These are phyloP conservation scores for Neurospora discreta DNA, from an alignment of 495 filamentous ascomycete species.

Conservation along the genomic window DNA sequence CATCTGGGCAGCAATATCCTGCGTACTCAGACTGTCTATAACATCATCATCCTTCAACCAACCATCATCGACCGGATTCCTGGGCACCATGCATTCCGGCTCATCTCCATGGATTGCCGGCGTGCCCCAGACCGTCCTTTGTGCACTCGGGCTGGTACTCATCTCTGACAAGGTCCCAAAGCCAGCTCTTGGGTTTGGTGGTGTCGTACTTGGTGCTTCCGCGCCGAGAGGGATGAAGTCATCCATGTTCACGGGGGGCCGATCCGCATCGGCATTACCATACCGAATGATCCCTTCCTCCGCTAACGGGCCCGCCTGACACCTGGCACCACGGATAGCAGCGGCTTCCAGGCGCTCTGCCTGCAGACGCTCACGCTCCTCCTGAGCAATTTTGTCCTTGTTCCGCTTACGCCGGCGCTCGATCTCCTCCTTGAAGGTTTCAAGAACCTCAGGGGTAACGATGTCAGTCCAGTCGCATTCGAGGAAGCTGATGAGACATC, in stretches of 20 bases:
- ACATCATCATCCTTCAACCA: conserved; percentile 58
- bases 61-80: conserved; percentile 48
- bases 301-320: conserved; percentile 24
- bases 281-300: conserved; percentile 25
- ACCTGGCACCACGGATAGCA: conserved; percentile 30
- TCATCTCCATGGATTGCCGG: conserved; percentile 41
- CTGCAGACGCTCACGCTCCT: conserved; percentile 80
- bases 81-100: conserved; percentile 22
- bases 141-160: conserved; percentile 63
- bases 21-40: conserved; percentile 20
- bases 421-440: conserved; percentile 62
- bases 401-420: conserved; percentile 69
- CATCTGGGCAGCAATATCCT: conserved; percentile 34
- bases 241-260: conserved; percentile 29
- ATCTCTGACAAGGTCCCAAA: conserved; percentile 40
- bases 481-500: conserved; percentile 86
- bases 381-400: conserved; percentile 73
- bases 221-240: conserved; percentile 59
- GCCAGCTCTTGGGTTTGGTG: conserved; percentile 26
- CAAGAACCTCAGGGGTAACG: conserved; percentile 63
- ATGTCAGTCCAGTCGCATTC: conserved; percentile 97
- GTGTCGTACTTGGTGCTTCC: conserved; percentile 24
- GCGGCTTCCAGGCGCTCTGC: conserved; percentile 72
- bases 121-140: conserved; percentile 84
- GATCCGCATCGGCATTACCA: conserved; percentile 11